Evolutionary conservation across 257 asterid species (phyloP).

Genomic region (Thymus quinquecostatus): DNA sequence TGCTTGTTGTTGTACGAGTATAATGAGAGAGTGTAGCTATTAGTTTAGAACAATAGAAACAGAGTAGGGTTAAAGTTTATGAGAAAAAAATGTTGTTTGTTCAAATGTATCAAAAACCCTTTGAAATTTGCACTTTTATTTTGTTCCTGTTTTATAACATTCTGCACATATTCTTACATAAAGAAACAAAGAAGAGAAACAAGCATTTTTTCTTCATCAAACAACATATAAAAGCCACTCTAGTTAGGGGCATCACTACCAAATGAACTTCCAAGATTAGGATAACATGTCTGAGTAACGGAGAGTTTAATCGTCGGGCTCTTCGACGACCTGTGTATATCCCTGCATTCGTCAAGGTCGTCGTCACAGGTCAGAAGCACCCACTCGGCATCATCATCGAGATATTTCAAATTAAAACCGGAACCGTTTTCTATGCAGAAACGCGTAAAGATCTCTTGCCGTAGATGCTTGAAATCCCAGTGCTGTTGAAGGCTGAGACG

Average conservation of each 20-base stretch:
- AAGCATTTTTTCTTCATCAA: not conserved
- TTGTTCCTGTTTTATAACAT: not conserved
- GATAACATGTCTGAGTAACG: conserved; percentile 44
- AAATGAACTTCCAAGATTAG: conserved; percentile 60
- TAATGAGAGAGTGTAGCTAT: not conserved
- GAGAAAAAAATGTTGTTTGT: not conserved
- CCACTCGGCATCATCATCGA: conserved; percentile 82
- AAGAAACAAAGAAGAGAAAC: not conserved
- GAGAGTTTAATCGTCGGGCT: conserved; percentile 56
- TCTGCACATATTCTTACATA: conserved; percentile 11
- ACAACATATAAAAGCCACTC: conserved; percentile 23
- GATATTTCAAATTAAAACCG: conserved; percentile 55
- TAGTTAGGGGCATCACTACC: conserved; percentile 54
- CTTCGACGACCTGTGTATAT: conserved; percentile 60
- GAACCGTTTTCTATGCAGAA: conserved; percentile 52
- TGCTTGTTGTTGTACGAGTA: conserved; percentile 12
- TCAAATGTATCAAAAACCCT: not conserved
- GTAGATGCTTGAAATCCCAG: conserved; percentile 58
- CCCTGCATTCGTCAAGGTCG: conserved; percentile 82
- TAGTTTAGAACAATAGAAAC: not conserved
- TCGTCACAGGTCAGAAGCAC: conserved; percentile 85
- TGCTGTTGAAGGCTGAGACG: conserved; percentile 64
- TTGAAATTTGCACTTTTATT: not conserved
- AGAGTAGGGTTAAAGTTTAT: not conserved
- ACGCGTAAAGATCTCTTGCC: conserved; percentile 56